Evolutionary conservation across 257 asterid genomes (phyloP).

Genomic region (Ballota nigra): DNA sequence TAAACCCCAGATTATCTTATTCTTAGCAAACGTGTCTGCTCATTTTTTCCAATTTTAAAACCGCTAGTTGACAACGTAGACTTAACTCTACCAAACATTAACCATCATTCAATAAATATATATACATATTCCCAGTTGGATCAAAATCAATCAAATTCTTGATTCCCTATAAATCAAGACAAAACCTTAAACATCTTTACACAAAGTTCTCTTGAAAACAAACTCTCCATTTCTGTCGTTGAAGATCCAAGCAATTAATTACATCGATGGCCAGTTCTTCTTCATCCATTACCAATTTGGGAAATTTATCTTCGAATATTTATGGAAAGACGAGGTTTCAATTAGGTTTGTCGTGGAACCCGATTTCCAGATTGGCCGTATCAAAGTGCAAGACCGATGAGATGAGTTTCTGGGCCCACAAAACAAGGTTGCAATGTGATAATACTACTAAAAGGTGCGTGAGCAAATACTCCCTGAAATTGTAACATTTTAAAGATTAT

Average conservation of each 20-base stretch:
- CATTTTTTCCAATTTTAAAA: neutral
- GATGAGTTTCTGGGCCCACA: slow-evolving; percentile 4
- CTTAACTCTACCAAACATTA: neutral
- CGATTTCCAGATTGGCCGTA: slow-evolving; percentile 30
- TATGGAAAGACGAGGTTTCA: slow-evolving; percentile 13
- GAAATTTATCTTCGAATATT: neutral
- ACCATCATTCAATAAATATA: neutral
- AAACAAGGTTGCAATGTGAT: slow-evolving; percentile 12
- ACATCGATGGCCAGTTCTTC: slow-evolving; percentile 34
- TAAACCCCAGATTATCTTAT: neutral
- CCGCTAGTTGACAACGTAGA: neutral
- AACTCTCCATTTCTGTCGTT: neutral
- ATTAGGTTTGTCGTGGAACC: slow-evolving; percentile 29
- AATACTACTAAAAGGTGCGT: slow-evolving; percentile 18
- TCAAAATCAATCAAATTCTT: neutral
- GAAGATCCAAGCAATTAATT: neutral
- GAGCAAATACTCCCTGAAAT: neutral
- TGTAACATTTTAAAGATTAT: too few relatives aligned
- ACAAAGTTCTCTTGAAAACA: neutral
- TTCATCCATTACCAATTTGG: slow-evolving; percentile 1
- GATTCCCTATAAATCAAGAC: slow-evolving; percentile 14
- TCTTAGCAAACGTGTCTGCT: slow-evolving; percentile 3
- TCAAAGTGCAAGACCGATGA: slow-evolving; percentile 25
- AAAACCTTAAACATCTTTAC: neutral
- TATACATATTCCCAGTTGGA: neutral